Evolutionary conservation across 2,329 filamentous ascomycete species (phyloP).

Genomic region (Calonectria hawksworthii): DNA sequence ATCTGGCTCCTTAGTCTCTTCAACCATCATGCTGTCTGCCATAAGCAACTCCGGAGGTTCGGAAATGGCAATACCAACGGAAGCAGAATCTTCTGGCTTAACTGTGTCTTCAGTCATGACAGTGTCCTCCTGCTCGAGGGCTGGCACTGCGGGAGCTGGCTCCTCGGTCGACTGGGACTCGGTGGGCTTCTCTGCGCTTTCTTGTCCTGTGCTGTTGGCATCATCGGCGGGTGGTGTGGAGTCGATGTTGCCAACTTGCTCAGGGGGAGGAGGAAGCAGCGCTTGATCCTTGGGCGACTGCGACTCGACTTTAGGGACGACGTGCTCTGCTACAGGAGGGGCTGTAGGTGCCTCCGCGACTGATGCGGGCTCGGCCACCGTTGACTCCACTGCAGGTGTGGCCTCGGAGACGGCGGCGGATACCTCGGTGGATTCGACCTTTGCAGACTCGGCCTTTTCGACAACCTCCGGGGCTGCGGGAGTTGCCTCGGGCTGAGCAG

Average conservation of each 20-base stretch:
- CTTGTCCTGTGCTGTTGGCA: conserved; percentile 38
- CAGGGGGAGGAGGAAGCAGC: conserved; percentile 53
- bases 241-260: conserved; percentile 57
- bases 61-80: conserved; percentile 46
- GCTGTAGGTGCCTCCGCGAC: conserved; percentile 13
- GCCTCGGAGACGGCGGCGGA: conserved; percentile 37
- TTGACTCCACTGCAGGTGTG: conserved; percentile 34
- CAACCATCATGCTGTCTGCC: conserved; percentile 37
- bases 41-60: conserved; percentile 49
- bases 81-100: conserved; percentile 56
- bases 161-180: conserved; percentile 38
- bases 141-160: conserved; percentile 35
- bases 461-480: conserved; percentile 7
- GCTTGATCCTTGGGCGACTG: conserved; percentile 38
- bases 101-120: conserved; percentile 55
- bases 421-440: neutral
- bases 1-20: conserved; percentile 15
- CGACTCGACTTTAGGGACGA: conserved; percentile 38
- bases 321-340: conserved; percentile 39
- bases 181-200: conserved; percentile 44
- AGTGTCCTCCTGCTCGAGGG: conserved; percentile 48
- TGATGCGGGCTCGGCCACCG: neutral
- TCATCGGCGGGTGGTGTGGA: conserved; percentile 50
- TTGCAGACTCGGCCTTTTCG: neutral
- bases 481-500: conserved; percentile 33